Percentiles rank a stretch among this genome's conserved stretches.
Evolutionary conservation across 306 rosid species (phyloP).

Genomic region (Malus fusca): DNA sequence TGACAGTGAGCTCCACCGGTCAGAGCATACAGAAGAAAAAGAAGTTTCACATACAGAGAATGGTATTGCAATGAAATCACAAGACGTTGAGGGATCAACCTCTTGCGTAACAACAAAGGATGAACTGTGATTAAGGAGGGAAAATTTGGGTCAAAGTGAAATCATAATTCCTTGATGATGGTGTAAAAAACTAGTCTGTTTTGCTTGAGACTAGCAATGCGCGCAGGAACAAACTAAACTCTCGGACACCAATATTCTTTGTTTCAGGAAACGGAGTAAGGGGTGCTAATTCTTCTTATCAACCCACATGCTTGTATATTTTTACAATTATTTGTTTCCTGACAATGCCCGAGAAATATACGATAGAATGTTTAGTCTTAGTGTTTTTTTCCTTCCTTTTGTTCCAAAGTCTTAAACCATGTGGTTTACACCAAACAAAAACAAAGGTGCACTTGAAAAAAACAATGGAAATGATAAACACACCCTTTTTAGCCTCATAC

Average conservation of each 20-base stretch:
- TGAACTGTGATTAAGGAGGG: neutral
- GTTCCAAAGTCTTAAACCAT: neutral
- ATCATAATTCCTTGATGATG: neutral
- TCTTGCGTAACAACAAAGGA: slow-evolving; percentile 11
- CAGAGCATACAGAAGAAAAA: slow-evolving; percentile 32
- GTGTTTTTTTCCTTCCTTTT: neutral
- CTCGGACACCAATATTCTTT: neutral
- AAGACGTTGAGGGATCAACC: slow-evolving; percentile 9
- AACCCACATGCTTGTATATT: neutral
- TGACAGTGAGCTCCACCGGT: slow-evolving; percentile 26
- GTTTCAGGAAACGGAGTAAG: neutral
- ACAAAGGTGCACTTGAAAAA: neutral
- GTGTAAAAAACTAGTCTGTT: neutral
- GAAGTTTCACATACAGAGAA: slow-evolving; percentile 41
- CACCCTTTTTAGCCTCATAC: neutral
- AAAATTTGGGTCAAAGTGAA: neutral
- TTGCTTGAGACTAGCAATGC: neutral
- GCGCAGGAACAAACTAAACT: neutral
- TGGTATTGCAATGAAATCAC: slow-evolving; percentile 10
- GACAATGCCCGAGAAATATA: neutral
- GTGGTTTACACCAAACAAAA: neutral
- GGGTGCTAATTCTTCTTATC: neutral
- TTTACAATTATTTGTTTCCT: neutral
- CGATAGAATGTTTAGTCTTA: neutral
- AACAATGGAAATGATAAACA: too few species aligned